Percentiles rank a stretch among this genome's conserved stretches.
Evolutionary conservation across 2,329 filamentous ascomycete species (phyloP).

Genomic region (Fusarium duplospermum): DNA sequence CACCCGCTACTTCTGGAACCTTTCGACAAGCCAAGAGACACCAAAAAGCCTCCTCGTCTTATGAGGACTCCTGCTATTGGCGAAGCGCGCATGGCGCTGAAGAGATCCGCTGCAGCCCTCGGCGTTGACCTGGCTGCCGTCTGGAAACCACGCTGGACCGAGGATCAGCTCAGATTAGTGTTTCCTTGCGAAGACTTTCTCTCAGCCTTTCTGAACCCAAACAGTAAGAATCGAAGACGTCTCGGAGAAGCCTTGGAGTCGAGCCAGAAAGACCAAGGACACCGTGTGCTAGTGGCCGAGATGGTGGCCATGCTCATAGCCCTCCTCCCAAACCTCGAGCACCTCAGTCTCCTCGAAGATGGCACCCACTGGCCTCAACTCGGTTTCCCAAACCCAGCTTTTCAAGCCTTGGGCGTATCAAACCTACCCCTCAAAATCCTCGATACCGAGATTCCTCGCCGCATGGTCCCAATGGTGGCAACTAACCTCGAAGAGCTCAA

Average conservation of each 20-base stretch:
- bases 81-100: background rate
- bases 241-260: background rate
- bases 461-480: background rate
- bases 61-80: background rate
- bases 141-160: background rate
- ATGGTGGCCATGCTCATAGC: background rate
- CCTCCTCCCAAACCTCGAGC: background rate
- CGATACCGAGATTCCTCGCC: background rate
- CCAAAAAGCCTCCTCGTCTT: background rate
- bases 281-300: background rate
- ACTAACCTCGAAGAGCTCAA: background rate
- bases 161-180: background rate
- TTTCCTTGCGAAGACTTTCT: background rate
- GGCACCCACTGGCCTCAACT: background rate
- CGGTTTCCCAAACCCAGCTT: background rate
- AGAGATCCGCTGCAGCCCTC: background rate
- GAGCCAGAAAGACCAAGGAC: background rate
- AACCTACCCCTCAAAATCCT: background rate
- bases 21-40: background rate
- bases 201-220: background rate
- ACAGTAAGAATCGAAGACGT: background rate
- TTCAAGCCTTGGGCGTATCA: background rate
- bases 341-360: background rate
- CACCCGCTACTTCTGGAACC: background rate
- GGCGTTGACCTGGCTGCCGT: background rate